Conservation (phyloP, 345 rosid genomes). For the Turritis glabra region DNA sequence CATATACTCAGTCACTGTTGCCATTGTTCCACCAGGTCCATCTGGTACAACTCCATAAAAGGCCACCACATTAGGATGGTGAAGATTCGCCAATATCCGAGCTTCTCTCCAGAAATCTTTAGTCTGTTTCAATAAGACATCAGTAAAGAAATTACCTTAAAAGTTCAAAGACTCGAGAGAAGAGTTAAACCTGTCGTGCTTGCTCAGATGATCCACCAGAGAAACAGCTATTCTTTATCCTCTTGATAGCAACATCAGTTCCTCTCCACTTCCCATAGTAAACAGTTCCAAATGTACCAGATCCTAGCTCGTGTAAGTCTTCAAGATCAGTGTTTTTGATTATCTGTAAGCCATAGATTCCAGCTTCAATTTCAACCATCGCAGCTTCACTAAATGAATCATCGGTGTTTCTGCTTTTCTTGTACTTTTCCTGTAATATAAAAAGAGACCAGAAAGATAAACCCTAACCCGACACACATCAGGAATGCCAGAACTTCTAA, state of each 20-base stretch:
- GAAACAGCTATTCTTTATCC: conserved; percentile 86
- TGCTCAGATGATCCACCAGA: conserved; percentile 76
- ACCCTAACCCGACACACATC: conserved; percentile 6
- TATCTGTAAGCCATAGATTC: conserved; percentile 83
- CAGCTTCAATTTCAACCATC: conserved; percentile 75
- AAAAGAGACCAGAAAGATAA: conserved; percentile 6
- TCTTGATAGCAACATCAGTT: conserved; percentile 91
- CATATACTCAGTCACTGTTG: conserved; percentile 90
- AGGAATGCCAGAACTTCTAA: neutral
- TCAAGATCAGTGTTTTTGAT: conserved; percentile 77
- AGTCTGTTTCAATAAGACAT: conserved; percentile 41
- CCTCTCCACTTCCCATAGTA: conserved; percentile 96
- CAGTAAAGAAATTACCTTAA: neutral
- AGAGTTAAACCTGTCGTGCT: conserved; percentile 62
- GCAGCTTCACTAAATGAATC: conserved; percentile 59
- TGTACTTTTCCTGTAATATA: conserved; percentile 45
- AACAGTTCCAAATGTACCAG: conserved; percentile 93
- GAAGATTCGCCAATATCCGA: conserved; percentile 76
- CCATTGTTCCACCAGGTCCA: conserved; percentile 88
- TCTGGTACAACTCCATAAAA: conserved; percentile 90
- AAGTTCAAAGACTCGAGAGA: conserved; percentile 1
- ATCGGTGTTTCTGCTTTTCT: conserved; percentile 40
- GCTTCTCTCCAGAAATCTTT: conserved; percentile 97
- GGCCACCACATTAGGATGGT: conserved; percentile 95
- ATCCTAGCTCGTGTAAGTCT: conserved; percentile 82